A percentile compares a stretch with the other conserved stretches of the same genome.
phyloP scores from a whole-genome alignment of 495 filamentous ascomycete genomes.

The Monascus purpureus region DNA sequence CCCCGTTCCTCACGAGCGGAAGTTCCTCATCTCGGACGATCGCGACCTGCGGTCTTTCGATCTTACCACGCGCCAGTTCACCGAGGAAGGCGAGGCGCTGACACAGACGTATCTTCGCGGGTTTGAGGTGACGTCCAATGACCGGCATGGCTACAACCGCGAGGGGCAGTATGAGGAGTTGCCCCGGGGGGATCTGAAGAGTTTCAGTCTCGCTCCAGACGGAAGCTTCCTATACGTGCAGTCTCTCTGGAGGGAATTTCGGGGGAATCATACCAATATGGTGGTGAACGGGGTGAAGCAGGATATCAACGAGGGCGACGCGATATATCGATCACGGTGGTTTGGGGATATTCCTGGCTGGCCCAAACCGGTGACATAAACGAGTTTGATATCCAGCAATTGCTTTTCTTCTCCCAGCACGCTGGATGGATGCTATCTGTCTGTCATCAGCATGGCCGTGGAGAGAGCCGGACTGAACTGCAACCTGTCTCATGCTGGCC shows the following conservation, averaged over 20 bases:
- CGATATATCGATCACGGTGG: slow-evolving; percentile 19
- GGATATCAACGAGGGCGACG: slow-evolving; percentile 12
- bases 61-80: slow-evolving; percentile 7
- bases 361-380: slow-evolving; percentile 10
- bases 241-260: slow-evolving; percentile 11
- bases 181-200: slow-evolving; percentile 14
- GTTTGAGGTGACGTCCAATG: slow-evolving; percentile 14
- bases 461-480: too few relatives aligned
- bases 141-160: slow-evolving; percentile 12
- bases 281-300: slow-evolving; percentile 9
- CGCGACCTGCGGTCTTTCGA: slow-evolving; percentile 13
- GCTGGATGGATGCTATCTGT: too few relatives aligned
- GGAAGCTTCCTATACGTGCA: slow-evolving; percentile 15
- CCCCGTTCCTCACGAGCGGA: slow-evolving; percentile 13
- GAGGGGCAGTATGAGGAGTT: slow-evolving; percentile 10
- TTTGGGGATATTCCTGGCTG: slow-evolving; percentile 17
- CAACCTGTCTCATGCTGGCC: too few relatives aligned
- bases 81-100: slow-evolving; percentile 5
- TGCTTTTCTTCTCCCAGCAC: too few relatives aligned
- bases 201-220: slow-evolving; percentile 15
- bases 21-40: slow-evolving; percentile 15
- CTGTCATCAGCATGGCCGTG: too few relatives aligned
- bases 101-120: slow-evolving; percentile 12
- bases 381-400: too few relatives aligned
- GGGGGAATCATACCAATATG: slow-evolving; percentile 13